A percentile compares a stretch with the other conserved stretches of the same genome.
These are phyloP conservation scores for Dalbergia oliveri DNA, from an alignment of 306 rosid species.

Conservation along the genomic window DNA sequence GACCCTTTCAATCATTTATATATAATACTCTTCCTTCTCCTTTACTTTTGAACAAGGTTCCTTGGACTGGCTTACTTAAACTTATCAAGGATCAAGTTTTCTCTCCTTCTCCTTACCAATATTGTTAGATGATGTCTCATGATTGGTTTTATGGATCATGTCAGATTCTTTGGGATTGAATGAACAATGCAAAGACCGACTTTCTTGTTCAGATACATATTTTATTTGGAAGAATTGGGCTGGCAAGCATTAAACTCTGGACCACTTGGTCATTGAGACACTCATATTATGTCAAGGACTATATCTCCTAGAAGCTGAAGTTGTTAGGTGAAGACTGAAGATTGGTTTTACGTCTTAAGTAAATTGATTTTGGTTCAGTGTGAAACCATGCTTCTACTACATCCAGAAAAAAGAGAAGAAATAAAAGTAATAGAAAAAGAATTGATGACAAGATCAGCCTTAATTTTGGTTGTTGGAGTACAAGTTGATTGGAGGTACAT, in stretches of 20 bases:
- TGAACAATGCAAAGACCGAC: background rate
- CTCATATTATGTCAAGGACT: background rate
- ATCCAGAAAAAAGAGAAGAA: background rate
- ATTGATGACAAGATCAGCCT: slow-evolving; percentile 5
- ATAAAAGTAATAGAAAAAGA: background rate
- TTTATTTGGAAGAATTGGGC: background rate
- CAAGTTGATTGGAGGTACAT: slow-evolving; percentile 12
- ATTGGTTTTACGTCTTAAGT: slow-evolving; percentile 6
- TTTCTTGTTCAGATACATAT: background rate
- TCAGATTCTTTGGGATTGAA: background rate
- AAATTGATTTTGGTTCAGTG: background rate
- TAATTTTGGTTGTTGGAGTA: slow-evolving; percentile 27
- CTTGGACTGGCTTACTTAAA: background rate
- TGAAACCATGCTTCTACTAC: background rate
- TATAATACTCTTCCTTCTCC: slow-evolving; percentile 5
- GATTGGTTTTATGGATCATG: background rate
- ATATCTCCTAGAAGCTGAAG: background rate
- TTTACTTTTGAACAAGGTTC: background rate
- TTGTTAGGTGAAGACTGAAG: background rate
- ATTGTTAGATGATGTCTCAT: background rate
- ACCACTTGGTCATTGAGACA: background rate
- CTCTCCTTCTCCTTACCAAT: no score
- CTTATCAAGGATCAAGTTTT: background rate
- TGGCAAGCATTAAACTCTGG: background rate
- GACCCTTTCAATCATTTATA: background rate